Evolutionary conservation across 2,329 filamentous ascomycete species (phyloP).

Genomic region (Didymella lethalis): DNA sequence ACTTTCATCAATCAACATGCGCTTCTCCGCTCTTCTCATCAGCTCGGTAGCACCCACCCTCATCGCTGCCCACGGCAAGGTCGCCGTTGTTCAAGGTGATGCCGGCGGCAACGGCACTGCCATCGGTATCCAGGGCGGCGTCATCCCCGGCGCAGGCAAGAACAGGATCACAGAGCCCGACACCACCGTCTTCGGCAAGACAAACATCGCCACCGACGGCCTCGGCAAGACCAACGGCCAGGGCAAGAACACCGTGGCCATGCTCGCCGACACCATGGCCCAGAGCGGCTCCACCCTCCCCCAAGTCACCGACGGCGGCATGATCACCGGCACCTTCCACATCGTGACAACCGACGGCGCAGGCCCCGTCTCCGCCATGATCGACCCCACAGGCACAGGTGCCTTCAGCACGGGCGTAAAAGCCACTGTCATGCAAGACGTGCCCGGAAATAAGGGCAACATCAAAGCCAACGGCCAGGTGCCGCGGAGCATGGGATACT

Average conservation of each 20-base stretch:
- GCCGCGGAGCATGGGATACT: not conserved
- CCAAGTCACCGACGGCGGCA: slow-evolving; percentile 59
- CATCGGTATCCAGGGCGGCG: slow-evolving; percentile 53
- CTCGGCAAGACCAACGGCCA: slow-evolving; percentile 49
- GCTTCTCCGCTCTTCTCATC: slow-evolving; percentile 15
- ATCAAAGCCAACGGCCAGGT: not conserved
- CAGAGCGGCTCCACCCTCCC: slow-evolving; percentile 63
- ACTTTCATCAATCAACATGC: slow-evolving; percentile 1
- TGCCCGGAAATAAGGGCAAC: slow-evolving; percentile 27
- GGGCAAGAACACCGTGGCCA: slow-evolving; percentile 50
- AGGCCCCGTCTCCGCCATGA: slow-evolving; percentile 68
- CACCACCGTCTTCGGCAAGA: slow-evolving; percentile 55
- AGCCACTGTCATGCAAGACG: slow-evolving; percentile 25
- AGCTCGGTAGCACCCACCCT: slow-evolving; percentile 14
- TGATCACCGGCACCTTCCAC: slow-evolving; percentile 66
- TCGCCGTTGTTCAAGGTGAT: slow-evolving; percentile 40
- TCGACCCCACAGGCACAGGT: slow-evolving; percentile 65
- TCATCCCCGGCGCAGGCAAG: slow-evolving; percentile 53
- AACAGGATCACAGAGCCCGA: slow-evolving; percentile 54
- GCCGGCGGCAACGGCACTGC: slow-evolving; percentile 55
- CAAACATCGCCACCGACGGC: slow-evolving; percentile 48
- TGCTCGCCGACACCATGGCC: slow-evolving; percentile 54
- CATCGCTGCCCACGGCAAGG: slow-evolving; percentile 25
- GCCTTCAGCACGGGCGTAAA: slow-evolving; percentile 30
- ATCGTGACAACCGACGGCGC: slow-evolving; percentile 71